phyloP scores from a whole-genome alignment of 2,329 filamentous ascomycete species.

The Talaromyces sp. region DNA sequence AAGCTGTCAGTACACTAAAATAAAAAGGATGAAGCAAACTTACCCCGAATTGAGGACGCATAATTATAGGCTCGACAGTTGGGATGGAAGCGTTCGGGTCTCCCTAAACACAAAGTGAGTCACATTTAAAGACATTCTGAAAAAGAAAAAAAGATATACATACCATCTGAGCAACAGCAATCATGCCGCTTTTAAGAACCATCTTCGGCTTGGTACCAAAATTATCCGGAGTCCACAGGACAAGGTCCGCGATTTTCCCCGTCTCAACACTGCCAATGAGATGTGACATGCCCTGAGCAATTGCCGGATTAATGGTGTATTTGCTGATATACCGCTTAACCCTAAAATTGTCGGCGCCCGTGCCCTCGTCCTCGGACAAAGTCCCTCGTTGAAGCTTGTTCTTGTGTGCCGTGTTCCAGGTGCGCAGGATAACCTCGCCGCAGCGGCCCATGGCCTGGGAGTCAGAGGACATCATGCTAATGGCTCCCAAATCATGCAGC shows the following conservation, averaged over 20 bases:
- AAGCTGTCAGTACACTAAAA: background rate
- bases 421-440: constrained; percentile 86
- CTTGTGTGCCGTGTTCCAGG: constrained; percentile 97
- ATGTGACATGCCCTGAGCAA: constrained; percentile 86
- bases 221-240: constrained; percentile 77
- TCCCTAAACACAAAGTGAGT: constrained; percentile 47
- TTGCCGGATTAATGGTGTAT: constrained; percentile 91
- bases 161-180: constrained; percentile 80
- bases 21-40: constrained; percentile 14
- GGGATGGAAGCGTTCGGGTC: constrained; percentile 82
- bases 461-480: constrained; percentile 96
- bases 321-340: constrained; percentile 93
- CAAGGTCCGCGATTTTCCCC: constrained; percentile 84
- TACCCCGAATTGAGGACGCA: constrained; percentile 78
- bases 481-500: constrained; percentile 87
- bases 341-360: constrained; percentile 80
- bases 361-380: constrained; percentile 72
- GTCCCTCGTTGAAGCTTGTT: constrained; percentile 81
- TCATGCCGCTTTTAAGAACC: constrained; percentile 84
- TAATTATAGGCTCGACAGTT: constrained; percentile 77
- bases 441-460: constrained; percentile 96
- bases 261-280: constrained; percentile 81
- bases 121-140: background rate
- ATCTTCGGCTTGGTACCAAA: constrained; percentile 82
- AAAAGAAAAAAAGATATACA: constrained; percentile 14